Conservation (phyloP, 2,329 filamentous ascomycete genomes). For the Xylogone sp. region DNA sequence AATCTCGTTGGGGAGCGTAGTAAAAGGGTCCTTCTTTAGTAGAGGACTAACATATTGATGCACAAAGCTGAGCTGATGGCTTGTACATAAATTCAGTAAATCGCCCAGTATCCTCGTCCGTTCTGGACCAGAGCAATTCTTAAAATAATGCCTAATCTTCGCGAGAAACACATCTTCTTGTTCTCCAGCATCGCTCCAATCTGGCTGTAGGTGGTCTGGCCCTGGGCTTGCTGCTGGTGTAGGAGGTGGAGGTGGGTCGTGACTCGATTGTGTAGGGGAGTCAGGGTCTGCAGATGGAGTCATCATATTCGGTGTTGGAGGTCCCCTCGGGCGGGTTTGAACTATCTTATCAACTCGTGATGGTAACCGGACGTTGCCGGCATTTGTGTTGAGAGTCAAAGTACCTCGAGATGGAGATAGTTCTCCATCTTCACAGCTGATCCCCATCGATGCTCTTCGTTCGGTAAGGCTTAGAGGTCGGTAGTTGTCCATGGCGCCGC, state of each 20-base stretch:
- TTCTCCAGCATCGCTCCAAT: slow-evolving; percentile 75
- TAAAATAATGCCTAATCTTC: slow-evolving; percentile 76
- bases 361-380: slow-evolving; percentile 26
- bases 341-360: slow-evolving; percentile 51
- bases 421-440: slow-evolving; percentile 43
- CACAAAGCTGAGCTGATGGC: slow-evolving; percentile 91
- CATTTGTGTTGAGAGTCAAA: slow-evolving; percentile 46
- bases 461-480: slow-evolving; percentile 58
- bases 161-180: slow-evolving; percentile 80
- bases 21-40: slow-evolving; percentile 94
- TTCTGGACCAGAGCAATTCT: slow-evolving; percentile 69
- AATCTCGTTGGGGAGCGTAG: slow-evolving; percentile 84
- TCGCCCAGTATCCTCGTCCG: slow-evolving; percentile 81
- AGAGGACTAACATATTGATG: slow-evolving; percentile 93
- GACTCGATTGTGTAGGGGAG: slow-evolving; percentile 29
- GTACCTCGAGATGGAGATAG: slow-evolving; percentile 25
- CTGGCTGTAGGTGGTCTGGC: slow-evolving; percentile 56
- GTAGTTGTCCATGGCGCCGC: slow-evolving; percentile 25
- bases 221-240: slow-evolving; percentile 64
- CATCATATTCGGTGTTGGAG: slow-evolving; percentile 64
- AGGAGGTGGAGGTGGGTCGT: slow-evolving; percentile 56
- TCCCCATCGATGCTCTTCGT: slow-evolving; percentile 53
- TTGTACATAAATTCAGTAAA: slow-evolving; percentile 89
- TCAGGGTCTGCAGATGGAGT: slow-evolving; percentile 62
- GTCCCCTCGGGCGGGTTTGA: slow-evolving; percentile 50